Conservation (phyloP, 2,329 filamentous ascomycete genomes). For the Penicillium sp. region DNA sequence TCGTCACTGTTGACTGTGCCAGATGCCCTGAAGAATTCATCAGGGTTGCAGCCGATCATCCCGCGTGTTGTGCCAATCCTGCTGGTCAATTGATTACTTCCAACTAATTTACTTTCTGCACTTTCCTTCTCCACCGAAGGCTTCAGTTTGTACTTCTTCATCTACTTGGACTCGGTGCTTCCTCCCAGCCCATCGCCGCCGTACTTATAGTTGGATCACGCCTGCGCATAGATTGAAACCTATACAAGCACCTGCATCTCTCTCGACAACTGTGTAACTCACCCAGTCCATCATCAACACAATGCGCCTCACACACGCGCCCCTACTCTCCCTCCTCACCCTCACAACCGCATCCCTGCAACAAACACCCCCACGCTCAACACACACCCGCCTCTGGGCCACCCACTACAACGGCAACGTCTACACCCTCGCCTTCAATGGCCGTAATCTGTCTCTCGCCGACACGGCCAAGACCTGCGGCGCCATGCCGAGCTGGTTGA, state of each 20-base stretch:
- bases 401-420: conserved; percentile 27
- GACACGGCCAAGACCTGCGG: conserved; percentile 35
- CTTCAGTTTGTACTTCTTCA: not conserved
- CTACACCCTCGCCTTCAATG: conserved; percentile 18
- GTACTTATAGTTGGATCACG: not conserved
- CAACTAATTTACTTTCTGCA: not conserved
- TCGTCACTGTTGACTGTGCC: not conserved
- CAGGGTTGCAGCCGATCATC: conserved; percentile 5
- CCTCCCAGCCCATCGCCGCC: too few relatives aligned
- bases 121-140: not conserved
- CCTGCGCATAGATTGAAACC: not conserved
- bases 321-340: conserved; percentile 8
- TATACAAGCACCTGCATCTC: not conserved
- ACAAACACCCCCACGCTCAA: not conserved
- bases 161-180: not conserved
- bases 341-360: not conserved
- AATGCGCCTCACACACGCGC: conserved; percentile 14
- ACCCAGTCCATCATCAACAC: not conserved
- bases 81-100: not conserved
- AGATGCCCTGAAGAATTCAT: not conserved
- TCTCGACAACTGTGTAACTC: not conserved
- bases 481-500: conserved; percentile 40
- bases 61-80: not conserved
- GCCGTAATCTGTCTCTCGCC: conserved; percentile 24
- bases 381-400: conserved; percentile 21